Evolutionary conservation across 495 filamentous ascomycete genomes (phyloP).

Genomic region (Staphylotrichum longicolle): DNA sequence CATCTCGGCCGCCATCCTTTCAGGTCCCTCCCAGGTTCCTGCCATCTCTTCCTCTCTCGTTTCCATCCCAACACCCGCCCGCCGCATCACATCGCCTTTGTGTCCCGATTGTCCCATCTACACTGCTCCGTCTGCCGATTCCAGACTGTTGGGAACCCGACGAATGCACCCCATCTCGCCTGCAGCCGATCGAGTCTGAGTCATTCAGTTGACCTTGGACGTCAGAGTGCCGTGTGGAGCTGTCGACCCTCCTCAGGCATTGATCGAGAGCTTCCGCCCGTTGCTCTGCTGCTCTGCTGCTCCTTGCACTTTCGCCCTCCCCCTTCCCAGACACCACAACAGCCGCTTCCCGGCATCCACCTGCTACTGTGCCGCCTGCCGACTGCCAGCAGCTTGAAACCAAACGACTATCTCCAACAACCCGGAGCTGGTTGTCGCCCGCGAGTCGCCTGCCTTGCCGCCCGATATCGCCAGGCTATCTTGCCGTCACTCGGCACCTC

Average conservation of each 20-base stretch:
- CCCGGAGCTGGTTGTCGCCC: neutral
- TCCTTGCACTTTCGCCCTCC: conserved; percentile 5
- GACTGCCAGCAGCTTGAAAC: neutral
- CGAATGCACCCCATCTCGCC: conserved; percentile 2
- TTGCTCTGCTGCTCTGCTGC: neutral
- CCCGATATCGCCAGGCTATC: too few species aligned
- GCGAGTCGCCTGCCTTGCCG: too few species aligned
- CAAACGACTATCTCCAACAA: conserved; percentile 19
- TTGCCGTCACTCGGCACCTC: too few species aligned
- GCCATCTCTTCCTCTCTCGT: conserved; percentile 23
- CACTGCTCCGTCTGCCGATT: neutral
- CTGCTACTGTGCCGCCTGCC: conserved; percentile 1
- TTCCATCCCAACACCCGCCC: conserved; percentile 10
- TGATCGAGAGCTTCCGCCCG: conserved; percentile 4
- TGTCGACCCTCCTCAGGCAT: conserved; percentile 19
- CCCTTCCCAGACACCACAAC: neutral
- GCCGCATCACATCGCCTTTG: conserved; percentile 10
- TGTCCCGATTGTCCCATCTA: conserved; percentile 7
- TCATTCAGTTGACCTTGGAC: conserved; percentile 43
- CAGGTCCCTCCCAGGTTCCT: conserved; percentile 24
- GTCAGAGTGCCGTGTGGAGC: conserved; percentile 36
- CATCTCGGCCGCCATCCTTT: conserved; percentile 8
- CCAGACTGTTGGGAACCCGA: neutral
- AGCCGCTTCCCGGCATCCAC: conserved; percentile 9
- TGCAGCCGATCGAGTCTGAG: conserved; percentile 36